Base-by-base conservation (phyloP, 306 rosid genomes). In the Mimosa bimucronata region DNA sequence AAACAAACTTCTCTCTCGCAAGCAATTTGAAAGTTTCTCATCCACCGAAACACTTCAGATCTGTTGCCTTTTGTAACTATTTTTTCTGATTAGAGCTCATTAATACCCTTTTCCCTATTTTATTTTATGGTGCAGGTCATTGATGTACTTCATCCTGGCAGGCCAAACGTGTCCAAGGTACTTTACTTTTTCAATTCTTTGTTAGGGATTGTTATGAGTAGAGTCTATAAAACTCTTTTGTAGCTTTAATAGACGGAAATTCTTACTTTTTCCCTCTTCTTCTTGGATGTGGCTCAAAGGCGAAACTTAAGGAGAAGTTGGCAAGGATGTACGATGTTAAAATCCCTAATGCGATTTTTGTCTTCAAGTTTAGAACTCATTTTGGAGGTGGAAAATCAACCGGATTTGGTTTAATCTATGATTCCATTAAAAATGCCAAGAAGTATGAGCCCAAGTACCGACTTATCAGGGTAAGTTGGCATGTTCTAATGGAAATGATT, bases 331-430 rank as follows among this genome's bases (percentile, higher is more conserved):
- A 92, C 25, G 97, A 92, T 2, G 98, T 91, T 31, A 95, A 92
- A 82, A 97, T 92, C 83, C 80, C 94, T 0, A 95, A 91, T 46
- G 45, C 95, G 0, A 92, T 95, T n/a, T 95, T 95, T 44, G 97
- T 92, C 29, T 95, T 91, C 88, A 89, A 91, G 84, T 95, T 95
- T 87, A 78, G 95, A 29, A 95, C 98, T 19, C 90, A 95, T 78
- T 95, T 95, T 80, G 98, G 98, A 71, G 98, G 98, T 76, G 98
- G 98, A 2, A 95, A 95, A 83, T 91, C 97, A 2, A 92, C 98
- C 5, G 98, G 97, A 10, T 95, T 92, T 58, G 98, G 98, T 15
- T 87, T 95, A 90, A 95, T 95, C 31, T 95, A 95, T 55, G 98
- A 95, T 57, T 81, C 98, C 0, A 92, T 92, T 26, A 97, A 95